A percentile compares a stretch with the other conserved stretches of the same genome.
Evolutionary conservation across 2,329 filamentous ascomycete species (phyloP).

Genomic region (Fusarium sp.): DNA sequence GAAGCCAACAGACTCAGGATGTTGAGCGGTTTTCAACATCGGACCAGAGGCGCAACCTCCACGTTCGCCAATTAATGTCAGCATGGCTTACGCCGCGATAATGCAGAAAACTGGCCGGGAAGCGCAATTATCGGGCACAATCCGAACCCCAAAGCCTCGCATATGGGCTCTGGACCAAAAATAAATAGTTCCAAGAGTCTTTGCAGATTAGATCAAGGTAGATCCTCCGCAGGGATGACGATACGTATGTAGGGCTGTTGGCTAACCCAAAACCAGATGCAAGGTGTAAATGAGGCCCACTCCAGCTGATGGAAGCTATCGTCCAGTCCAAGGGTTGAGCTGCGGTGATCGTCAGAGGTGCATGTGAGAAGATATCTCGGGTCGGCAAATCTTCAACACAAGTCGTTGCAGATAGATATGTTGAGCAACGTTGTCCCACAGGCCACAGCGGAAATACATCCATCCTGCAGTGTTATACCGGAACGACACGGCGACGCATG

Average conservation of each 20-base stretch:
- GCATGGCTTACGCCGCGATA: slow-evolving; percentile 8
- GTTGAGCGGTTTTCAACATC: not conserved
- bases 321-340: not conserved
- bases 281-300: slow-evolving; percentile 25
- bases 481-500: not conserved
- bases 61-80: slow-evolving; percentile 1
- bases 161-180: not conserved
- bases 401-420: not conserved
- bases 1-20: not conserved
- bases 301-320: slow-evolving; percentile 11
- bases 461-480: too few relatives aligned
- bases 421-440: not conserved
- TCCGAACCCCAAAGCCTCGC: slow-evolving; percentile 10
- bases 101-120: slow-evolving; percentile 10
- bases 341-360: slow-evolving; percentile 2
- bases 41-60: not conserved
- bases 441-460: slow-evolving; percentile 1
- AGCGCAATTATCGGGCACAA: slow-evolving; percentile 9
- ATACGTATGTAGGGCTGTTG: slow-evolving; percentile 25
- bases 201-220: slow-evolving; percentile 7
- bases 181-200: slow-evolving; percentile 4
- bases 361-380: slow-evolving; percentile 11
- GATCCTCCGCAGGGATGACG: slow-evolving; percentile 9
- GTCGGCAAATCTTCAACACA: not conserved
- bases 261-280: slow-evolving; percentile 27